phyloP scores from a whole-genome alignment of 2,329 filamentous ascomycete genomes.

The Ascochyta viciae-villosae region DNA sequence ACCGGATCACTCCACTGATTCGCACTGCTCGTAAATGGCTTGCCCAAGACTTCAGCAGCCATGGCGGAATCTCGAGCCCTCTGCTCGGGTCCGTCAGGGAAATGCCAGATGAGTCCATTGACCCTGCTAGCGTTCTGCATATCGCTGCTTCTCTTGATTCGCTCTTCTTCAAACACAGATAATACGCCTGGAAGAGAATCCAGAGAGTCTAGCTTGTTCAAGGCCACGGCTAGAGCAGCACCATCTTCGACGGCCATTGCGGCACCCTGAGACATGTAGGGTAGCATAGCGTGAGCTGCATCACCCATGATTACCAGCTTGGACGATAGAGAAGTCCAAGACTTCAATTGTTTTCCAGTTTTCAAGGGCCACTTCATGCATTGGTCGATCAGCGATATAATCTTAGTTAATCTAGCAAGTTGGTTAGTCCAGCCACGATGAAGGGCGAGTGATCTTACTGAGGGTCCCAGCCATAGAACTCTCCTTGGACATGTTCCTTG shows the following conservation, averaged over 20 bases:
- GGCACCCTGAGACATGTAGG: conserved; percentile 54
- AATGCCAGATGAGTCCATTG: conserved; percentile 58
- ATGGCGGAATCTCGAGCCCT: conserved; percentile 28
- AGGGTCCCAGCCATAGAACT: conserved; percentile 70
- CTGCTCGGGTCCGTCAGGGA: conserved; percentile 32
- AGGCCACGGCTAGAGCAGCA: conserved; percentile 62
- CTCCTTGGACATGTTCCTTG: conserved; percentile 64
- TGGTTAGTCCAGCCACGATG: background rate
- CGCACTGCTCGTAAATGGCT: conserved; percentile 47
- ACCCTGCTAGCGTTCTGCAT: conserved; percentile 59
- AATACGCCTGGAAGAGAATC: conserved; percentile 47
- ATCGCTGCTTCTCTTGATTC: conserved; percentile 51
- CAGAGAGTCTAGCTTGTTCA: conserved; percentile 36
- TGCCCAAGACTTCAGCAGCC: conserved; percentile 48
- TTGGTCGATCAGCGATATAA: conserved; percentile 33
- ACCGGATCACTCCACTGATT: conserved; percentile 59
- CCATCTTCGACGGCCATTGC: conserved; percentile 73
- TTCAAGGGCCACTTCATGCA: conserved; percentile 38
- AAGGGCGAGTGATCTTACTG: conserved; percentile 41
- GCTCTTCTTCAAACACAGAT: conserved; percentile 53
- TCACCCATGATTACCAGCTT: conserved; percentile 33
- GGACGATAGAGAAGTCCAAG: conserved; percentile 20
- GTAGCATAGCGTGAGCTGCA: conserved; percentile 35
- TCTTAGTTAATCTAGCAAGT: conserved; percentile 32
- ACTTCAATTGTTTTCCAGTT: conserved; percentile 14